Evolutionary conservation across 2,329 filamentous ascomycete species (phyloP).

Genomic region (Trichoderma sp.): DNA sequence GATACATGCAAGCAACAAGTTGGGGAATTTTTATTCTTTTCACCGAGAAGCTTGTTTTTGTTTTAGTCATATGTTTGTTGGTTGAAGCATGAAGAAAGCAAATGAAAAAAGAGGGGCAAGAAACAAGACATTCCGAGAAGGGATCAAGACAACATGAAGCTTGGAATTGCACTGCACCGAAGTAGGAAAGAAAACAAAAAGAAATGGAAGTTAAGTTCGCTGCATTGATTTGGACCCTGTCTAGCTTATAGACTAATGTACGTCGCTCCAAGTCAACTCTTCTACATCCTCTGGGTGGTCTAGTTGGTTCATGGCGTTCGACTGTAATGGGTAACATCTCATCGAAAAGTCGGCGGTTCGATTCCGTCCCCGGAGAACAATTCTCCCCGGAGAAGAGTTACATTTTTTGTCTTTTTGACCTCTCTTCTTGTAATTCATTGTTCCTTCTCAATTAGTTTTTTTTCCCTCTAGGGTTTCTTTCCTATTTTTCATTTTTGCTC

Average conservation of each 20-base stretch:
- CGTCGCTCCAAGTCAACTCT: not conserved
- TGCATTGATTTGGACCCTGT: not conserved
- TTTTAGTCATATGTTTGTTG: not conserved
- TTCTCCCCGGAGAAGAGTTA: constrained; percentile 26
- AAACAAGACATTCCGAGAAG: not conserved
- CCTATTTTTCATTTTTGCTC: not conserved
- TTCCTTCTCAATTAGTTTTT: too few relatives aligned
- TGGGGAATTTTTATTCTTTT: not conserved
- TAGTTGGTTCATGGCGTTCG: constrained; percentile 35
- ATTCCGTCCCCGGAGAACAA: constrained; percentile 33
- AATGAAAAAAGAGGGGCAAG: not conserved
- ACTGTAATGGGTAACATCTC: constrained; percentile 30
- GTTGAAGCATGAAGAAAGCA: not conserved
- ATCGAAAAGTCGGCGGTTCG: constrained; percentile 35
- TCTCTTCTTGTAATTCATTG: not conserved
- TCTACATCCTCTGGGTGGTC: constrained; percentile 31
- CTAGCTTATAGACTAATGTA: not conserved
- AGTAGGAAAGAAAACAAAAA: not conserved
- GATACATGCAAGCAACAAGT: not conserved
- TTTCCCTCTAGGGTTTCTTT: not conserved
- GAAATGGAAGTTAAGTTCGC: too few relatives aligned
- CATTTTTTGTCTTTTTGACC: constrained; percentile 17
- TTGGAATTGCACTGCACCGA: not conserved
- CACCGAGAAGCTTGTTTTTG: not conserved
- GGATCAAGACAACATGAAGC: not conserved